Evolutionary conservation across 352 stramenopile species (phyloP), one percentile per base, ranked within the genome.

Genomic region (Pythium scleroteichum): DNA sequence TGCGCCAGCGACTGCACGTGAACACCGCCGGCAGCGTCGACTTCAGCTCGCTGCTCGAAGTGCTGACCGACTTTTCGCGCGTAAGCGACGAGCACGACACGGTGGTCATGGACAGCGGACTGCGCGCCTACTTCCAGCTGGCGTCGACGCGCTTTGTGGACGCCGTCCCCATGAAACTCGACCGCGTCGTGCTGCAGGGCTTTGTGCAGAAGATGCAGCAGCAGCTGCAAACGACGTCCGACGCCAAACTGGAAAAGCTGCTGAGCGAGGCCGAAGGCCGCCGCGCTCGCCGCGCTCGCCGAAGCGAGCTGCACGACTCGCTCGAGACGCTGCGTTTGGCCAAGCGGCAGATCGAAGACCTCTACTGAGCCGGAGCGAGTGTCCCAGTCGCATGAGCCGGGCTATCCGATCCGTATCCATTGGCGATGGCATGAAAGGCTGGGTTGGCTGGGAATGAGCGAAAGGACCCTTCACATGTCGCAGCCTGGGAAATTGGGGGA

Each of bases 301-400:
- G 72, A 22, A 39, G 52, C 13, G 67, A 71, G 38, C 58, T 81
- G 0, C 45, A 53, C 35, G 29, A 71, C 0, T 64, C 77, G 47
- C 47, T 84, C 17, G 13, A 32, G 42, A 23, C 72, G 46, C 49
- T 84, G 24, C 66, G 35, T 1, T 60, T 53, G 4, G 69, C 75
- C 14, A 76, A 77, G 59, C 60, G 58, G 27, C 63, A 78, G 42
- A 76, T 78, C 16, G 62, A 78, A 48, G 29, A 75, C 24, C 53
- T 74, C 17, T 75, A 57, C 39, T 75, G n/a, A 38, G 48, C 3
- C 48, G n/a, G 44, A 35, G 29, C 5, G 10, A 35, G 29, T 35
- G 29, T 35, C 29, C 29, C 29, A 35, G 29, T 35, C 29, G 29
- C 29, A 35, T 35, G 29, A 35, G 29, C 29, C 29, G 29, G 29